phyloP scores from a whole-genome alignment of 306 rosid genomes.

The Delonix regia region DNA sequence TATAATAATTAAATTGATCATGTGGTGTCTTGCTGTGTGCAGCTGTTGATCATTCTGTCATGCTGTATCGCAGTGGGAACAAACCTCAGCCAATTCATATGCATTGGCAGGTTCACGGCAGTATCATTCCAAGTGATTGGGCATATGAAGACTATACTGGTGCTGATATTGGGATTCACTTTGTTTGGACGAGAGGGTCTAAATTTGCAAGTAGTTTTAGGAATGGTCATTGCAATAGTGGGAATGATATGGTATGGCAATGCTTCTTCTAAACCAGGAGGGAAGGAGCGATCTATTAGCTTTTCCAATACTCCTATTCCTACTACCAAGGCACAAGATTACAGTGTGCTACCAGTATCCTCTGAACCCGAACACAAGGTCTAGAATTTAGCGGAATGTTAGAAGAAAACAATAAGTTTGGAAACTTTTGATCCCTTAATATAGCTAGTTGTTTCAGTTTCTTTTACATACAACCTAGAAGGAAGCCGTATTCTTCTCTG shows the following conservation, averaged over 20 bases:
- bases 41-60: slow-evolving; percentile 67
- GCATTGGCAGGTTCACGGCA: slow-evolving; percentile 84
- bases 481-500: slow-evolving; percentile 13
- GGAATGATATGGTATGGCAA: slow-evolving; percentile 88
- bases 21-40: slow-evolving; percentile 39
- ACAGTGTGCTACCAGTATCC: slow-evolving; percentile 43
- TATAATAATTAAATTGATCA: slow-evolving; percentile 5
- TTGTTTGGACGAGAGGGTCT: slow-evolving; percentile 87
- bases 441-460: slow-evolving; percentile 32
- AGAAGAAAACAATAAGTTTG: slow-evolving; percentile 7
- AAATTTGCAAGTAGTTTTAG: slow-evolving; percentile 63
- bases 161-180: slow-evolving; percentile 69
- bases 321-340: slow-evolving; percentile 53
- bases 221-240: slow-evolving; percentile 68
- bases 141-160: slow-evolving; percentile 83
- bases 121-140: slow-evolving; percentile 86
- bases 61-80: slow-evolving; percentile 85
- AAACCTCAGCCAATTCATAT: slow-evolving; percentile 86
- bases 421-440: slow-evolving; percentile 21
- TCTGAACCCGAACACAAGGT: slow-evolving; percentile 56
- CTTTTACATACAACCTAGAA: slow-evolving; percentile 24
- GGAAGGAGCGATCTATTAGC: slow-evolving; percentile 60
- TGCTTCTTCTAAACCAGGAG: slow-evolving; percentile 79
- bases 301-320: background rate
- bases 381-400: slow-evolving; percentile 38